Conservation (phyloP, 148 eudicot species). For the Silene uniflora region DNA sequence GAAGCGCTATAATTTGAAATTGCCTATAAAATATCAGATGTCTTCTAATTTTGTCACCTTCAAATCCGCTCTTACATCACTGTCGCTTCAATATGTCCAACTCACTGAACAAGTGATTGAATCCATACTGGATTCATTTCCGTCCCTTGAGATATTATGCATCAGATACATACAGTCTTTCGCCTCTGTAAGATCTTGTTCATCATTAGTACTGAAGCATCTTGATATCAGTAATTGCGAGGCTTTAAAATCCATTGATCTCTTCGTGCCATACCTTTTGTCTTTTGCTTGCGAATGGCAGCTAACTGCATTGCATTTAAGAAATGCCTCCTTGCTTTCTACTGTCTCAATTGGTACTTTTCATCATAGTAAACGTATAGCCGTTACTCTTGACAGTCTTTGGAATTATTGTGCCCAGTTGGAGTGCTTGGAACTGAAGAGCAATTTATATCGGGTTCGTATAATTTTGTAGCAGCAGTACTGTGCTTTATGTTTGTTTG, state of each 20-base stretch:
- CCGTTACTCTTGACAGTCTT: background rate
- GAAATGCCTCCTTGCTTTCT: conserved; percentile 15
- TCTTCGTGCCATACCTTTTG: conserved; percentile 8
- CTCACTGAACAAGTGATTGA: background rate
- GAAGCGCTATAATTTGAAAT: background rate
- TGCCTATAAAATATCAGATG: background rate
- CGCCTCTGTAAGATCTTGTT: conserved; percentile 5
- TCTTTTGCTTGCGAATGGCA: background rate
- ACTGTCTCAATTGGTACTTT: background rate
- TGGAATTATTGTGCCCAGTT: background rate
- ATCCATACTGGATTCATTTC: background rate
- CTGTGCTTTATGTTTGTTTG: background rate
- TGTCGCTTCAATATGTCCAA: background rate
- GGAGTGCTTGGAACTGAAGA: conserved; percentile 6
- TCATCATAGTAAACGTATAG: background rate
- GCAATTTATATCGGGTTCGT: background rate
- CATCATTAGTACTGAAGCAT: conserved; percentile 2
- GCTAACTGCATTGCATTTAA: background rate
- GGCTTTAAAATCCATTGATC: background rate
- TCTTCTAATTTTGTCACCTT: too few species aligned
- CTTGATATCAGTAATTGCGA: background rate
- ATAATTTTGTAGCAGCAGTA: background rate
- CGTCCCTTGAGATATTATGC: conserved; percentile 8
- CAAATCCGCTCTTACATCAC: conserved; percentile 3
- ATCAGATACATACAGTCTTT: background rate